A percentile compares a stretch with the other conserved stretches of the same genome.
These are phyloP conservation scores for Cladosporium sphaerospermum DNA, from an alignment of 2,329 filamentous ascomycete genomes.

Conservation along the genomic window DNA sequence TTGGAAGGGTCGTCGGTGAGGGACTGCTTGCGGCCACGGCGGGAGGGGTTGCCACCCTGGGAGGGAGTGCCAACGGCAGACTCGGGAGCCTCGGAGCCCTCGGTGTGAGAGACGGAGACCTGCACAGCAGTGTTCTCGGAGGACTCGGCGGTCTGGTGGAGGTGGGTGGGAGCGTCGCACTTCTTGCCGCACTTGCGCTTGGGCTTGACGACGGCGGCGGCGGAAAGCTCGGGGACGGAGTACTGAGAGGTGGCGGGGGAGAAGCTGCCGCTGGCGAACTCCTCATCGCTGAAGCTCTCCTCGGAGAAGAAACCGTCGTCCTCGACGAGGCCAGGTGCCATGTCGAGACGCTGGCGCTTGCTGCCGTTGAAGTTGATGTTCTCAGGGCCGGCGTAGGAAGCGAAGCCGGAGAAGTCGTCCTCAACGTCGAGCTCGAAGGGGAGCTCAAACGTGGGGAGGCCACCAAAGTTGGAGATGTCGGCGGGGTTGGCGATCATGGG, in stretches of 20 bases:
- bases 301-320: constrained; percentile 73
- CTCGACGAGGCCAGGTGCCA: constrained; percentile 56
- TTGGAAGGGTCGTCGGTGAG: constrained; percentile 96
- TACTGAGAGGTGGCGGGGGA: constrained; percentile 54
- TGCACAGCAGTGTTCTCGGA: constrained; percentile 37
- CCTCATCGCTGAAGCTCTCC: constrained; percentile 68
- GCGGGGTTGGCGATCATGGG: constrained; percentile 30
- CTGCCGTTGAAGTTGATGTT: constrained; percentile 54
- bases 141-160: constrained; percentile 40
- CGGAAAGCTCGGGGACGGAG: constrained; percentile 29
- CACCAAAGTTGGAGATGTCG: constrained; percentile 48
- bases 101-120: constrained; percentile 35
- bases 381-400: constrained; percentile 60
- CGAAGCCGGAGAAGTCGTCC: constrained; percentile 74
- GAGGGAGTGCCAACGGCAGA: constrained; percentile 26
- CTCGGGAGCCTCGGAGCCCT: constrained; percentile 23
- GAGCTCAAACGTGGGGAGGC: constrained; percentile 71
- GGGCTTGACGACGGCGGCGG: constrained; percentile 21
- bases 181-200: constrained; percentile 27
- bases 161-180: constrained; percentile 38
- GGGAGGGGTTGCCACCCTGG: constrained; percentile 57
- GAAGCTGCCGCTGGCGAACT: constrained; percentile 56
- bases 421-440: constrained; percentile 87
- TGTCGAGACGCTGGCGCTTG: constrained; percentile 68
- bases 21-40: constrained; percentile 96